Evolutionary conservation across 139 green algal species (phyloP).

Genomic region (Closterium sp.): DNA sequence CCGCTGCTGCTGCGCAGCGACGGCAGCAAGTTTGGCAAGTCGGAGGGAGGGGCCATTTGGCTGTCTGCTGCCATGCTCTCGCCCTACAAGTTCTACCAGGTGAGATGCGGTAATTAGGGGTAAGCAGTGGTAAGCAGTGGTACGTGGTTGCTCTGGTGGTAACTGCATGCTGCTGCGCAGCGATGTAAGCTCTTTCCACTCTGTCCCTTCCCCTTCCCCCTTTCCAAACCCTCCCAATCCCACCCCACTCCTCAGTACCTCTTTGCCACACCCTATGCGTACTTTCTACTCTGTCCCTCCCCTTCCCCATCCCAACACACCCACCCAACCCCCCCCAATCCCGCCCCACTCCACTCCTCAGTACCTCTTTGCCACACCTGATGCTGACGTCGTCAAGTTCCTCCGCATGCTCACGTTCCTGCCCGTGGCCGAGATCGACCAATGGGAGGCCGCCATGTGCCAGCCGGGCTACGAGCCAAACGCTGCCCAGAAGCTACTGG

Average conservation of each 20-base stretch:
- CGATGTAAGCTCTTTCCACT: no score
- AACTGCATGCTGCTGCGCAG: not conserved
- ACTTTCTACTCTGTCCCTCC: no score
- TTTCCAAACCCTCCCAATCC: no score
- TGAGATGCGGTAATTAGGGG: not conserved
- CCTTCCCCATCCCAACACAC: no score
- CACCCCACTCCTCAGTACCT: no score
- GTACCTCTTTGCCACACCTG: constrained; percentile 78
- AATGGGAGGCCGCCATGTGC: constrained; percentile 43
- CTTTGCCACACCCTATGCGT: no score
- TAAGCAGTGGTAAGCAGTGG: not conserved
- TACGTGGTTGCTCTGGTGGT: no score
- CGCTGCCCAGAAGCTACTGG: no score
- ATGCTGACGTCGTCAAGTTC: constrained; percentile 87
- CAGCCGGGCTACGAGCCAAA: no score
- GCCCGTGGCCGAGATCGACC: constrained; percentile 75
- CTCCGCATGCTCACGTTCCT: constrained; percentile 95
- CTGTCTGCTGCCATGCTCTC: constrained; percentile 82
- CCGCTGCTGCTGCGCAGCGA: constrained; percentile 85
- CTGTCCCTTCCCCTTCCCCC: no score
- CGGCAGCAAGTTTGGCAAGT: constrained; percentile 97
- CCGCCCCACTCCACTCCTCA: constrained; percentile 56
- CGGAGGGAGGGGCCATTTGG: constrained; percentile 86
- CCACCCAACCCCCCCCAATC: no score
- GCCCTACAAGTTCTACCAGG: constrained; percentile 94